Evolutionary conservation across 129 eudicot species (phyloP), one percentile per base, ranked within the genome.

Genomic region (Pittosporum tobira): DNA sequence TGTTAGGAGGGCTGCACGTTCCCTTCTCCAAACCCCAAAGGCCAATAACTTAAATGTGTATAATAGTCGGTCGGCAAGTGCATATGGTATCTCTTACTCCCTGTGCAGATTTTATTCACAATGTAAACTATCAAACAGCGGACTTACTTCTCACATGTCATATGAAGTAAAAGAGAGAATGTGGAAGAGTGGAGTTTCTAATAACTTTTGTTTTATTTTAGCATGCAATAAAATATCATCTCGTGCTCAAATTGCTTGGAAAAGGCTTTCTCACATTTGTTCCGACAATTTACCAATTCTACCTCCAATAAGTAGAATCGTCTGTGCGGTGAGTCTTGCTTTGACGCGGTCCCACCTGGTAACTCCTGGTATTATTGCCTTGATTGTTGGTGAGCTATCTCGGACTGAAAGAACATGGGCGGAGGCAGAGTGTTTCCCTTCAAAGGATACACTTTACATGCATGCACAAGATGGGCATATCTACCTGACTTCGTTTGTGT

Each of bases 391-490:
- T 48, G 86, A 89, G 71, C 72, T 85, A 30, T 75, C 82, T 24
- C 66, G 81, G 67, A 76, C 73, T 9, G 78, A 64, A 57, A 64
- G 71, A 49, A 38, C 40, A 49, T 59, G 71, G 44, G 90, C 83
- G 11, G 77, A 73, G 36, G 94, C 98, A 45, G 94, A 86, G 46
- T 59, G 73, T 22, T 75, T 80, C 2, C 80, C 82, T 15, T 44
- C 46, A 11, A 64, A 69, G 52, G 75, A 77, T 40, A 61, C 78
- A 51, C 74, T 91, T 30, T 91, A 80, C 84, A 59, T 70, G 59
- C 86, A 75, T 72, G 95, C 95, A 63, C 79, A 78, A 59, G 82
- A 85, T 62, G 90, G 96, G 60, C 95, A 77, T 57, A 44, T 86
- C 20, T 80, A 64, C 65, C 51, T 85, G 49, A 73, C 85, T 15